Evolutionary conservation across 148 eudicot genomes (phyloP).

Genomic region (Camellia japonica): DNA sequence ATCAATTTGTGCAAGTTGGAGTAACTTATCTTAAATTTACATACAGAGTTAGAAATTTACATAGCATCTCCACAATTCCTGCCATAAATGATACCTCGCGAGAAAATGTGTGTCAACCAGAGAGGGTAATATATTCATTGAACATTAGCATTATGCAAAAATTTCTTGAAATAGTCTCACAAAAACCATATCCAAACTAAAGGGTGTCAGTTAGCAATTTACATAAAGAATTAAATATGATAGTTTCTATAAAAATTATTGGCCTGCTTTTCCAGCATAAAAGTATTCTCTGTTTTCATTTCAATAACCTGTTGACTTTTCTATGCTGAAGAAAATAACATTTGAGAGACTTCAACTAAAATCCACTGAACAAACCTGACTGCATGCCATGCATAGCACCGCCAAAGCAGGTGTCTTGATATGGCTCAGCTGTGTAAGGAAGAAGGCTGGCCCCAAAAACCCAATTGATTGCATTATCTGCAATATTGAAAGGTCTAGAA

Average conservation of each 20-base stretch:
- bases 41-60: neutral
- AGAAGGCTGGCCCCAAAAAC: conserved; percentile 94
- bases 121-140: neutral
- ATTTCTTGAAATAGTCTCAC: neutral
- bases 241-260: neutral
- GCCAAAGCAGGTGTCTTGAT: conserved; percentile 88
- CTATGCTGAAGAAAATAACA: neutral
- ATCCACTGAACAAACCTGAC: conserved; percentile 59
- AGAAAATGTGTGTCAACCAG: neutral
- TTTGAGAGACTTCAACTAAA: neutral
- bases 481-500: conserved; percentile 11
- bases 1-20: neutral
- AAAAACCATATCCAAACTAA: neutral
- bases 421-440: conserved; percentile 73
- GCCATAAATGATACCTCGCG: neutral
- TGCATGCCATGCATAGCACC: conserved; percentile 95
- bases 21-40: neutral
- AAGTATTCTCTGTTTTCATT: neutral
- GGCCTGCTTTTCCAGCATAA: neutral
- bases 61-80: conserved; percentile 4
- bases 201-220: neutral
- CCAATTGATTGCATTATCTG: conserved; percentile 99
- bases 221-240: neutral
- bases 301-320: no score
- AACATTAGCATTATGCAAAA: neutral